phyloP scores from a whole-genome alignment of 2,329 filamentous ascomycete genomes.

The Colletotrichum trifolii region DNA sequence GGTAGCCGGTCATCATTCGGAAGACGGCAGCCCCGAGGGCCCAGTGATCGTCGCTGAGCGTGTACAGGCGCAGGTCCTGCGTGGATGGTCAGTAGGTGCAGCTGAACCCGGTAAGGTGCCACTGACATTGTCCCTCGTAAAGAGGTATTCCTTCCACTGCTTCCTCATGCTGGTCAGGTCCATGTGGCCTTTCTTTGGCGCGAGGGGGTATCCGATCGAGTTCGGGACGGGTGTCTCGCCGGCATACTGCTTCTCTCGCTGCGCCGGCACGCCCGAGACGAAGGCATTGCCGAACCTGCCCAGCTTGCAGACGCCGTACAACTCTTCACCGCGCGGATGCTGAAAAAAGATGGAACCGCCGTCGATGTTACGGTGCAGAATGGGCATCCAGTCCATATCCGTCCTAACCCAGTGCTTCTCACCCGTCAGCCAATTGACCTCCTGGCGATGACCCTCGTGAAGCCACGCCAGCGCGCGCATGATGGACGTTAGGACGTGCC shows the following conservation, averaged over 20 bases:
- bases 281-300: constrained; percentile 57
- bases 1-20: constrained; percentile 53
- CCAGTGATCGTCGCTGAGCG: constrained; percentile 50
- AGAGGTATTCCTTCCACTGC: constrained; percentile 29
- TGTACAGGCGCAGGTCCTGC: constrained; percentile 48
- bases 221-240: constrained; percentile 12
- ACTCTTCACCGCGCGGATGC: constrained; percentile 58
- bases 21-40: constrained; percentile 52
- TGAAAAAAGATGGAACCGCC: constrained; percentile 63
- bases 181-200: constrained; percentile 26
- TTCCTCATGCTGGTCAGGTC: constrained; percentile 22
- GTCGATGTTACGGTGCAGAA: constrained; percentile 60
- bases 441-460: constrained; percentile 57
- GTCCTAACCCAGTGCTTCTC: constrained; percentile 35
- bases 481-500: constrained; percentile 64
- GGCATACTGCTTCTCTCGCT: constrained; percentile 20
- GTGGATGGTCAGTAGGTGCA: background rate
- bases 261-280: constrained; percentile 51
- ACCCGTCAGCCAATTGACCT: constrained; percentile 30
- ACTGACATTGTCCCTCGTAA: constrained; percentile 23
- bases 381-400: constrained; percentile 60
- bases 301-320: constrained; percentile 65
- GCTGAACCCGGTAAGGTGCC: no score
- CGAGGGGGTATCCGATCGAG: constrained; percentile 21
- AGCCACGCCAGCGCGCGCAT: constrained; percentile 62